Evolutionary conservation across 2,329 filamentous ascomycete species (phyloP).

Genomic region (Scedosporium aurantiacum): DNA sequence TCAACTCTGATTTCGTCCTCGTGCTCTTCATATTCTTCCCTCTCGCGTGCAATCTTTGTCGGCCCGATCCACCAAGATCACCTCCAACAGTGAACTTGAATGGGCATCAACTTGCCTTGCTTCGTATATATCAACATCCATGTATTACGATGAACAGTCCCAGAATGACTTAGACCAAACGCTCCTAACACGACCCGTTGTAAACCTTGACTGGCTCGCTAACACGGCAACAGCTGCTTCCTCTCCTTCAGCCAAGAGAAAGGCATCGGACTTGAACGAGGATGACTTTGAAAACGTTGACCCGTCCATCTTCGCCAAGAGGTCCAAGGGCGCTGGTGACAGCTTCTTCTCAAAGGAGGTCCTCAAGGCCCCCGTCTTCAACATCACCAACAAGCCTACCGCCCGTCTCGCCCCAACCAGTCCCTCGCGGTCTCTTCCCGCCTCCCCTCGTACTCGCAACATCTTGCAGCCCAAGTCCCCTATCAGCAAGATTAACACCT

Average conservation of each 20-base stretch:
- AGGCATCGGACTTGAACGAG: conserved; percentile 36
- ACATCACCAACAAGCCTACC: conserved; percentile 32
- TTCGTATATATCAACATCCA: no score
- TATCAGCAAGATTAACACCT: conserved; percentile 31
- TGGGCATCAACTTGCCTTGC: background rate
- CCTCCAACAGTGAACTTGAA: conserved; percentile 1
- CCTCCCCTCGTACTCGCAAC: conserved; percentile 27
- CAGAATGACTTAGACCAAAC: background rate
- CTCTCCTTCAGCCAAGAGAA: conserved; percentile 40
- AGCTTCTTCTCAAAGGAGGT: conserved; percentile 29
- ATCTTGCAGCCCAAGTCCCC: conserved; percentile 44
- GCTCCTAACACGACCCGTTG: background rate
- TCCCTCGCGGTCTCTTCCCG: conserved; percentile 18
- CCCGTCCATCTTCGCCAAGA: conserved; percentile 45
- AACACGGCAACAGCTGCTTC: conserved; percentile 13
- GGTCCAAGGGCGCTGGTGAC: conserved; percentile 39
- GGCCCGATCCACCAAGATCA: background rate
- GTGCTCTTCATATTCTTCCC: background rate
- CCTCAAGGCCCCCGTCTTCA: conserved; percentile 33
- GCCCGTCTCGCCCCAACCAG: conserved; percentile 18
- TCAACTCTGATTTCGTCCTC: background rate
- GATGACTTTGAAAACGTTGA: conserved; percentile 52
- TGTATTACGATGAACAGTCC: no score
- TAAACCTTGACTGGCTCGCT: conserved; percentile 11
- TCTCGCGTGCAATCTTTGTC: background rate